Evolutionary conservation across 2,329 filamentous ascomycete genomes (phyloP).

Genomic region (Diaporthe capsici): DNA sequence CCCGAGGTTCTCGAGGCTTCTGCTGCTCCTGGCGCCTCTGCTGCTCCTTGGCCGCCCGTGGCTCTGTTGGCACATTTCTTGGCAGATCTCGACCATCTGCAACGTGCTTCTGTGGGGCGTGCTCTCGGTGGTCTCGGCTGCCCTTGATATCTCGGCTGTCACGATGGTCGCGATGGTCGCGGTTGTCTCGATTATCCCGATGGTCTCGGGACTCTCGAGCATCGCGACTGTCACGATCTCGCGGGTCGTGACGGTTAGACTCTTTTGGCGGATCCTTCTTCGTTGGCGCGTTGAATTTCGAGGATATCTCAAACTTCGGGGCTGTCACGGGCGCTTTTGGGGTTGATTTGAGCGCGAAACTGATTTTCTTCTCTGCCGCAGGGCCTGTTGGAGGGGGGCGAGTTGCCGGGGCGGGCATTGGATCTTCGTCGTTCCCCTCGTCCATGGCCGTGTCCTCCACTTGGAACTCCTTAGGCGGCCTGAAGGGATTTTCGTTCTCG

Average conservation of each 20-base stretch:
- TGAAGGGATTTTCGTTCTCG: slow-evolving; percentile 72
- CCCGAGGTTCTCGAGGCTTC: slow-evolving; percentile 52
- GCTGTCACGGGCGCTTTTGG: slow-evolving; percentile 69
- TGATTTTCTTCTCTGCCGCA: slow-evolving; percentile 79
- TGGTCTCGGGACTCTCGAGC: slow-evolving; percentile 41
- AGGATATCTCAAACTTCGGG: slow-evolving; percentile 76
- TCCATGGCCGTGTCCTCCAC: slow-evolving; percentile 73
- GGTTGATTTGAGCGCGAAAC: slow-evolving; percentile 90
- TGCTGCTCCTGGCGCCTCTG: slow-evolving; percentile 44
- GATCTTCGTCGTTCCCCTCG: slow-evolving; percentile 60
- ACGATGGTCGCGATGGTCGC: slow-evolving; percentile 29
- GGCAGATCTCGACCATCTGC: slow-evolving; percentile 55
- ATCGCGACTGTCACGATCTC: slow-evolving; percentile 48
- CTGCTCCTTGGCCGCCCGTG: slow-evolving; percentile 53
- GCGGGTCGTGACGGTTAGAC: slow-evolving; percentile 61
- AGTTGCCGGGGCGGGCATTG: slow-evolving; percentile 66
- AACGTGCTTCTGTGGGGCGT: slow-evolving; percentile 23
- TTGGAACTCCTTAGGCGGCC: slow-evolving; percentile 74
- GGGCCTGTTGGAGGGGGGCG: slow-evolving; percentile 68
- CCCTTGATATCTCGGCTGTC: slow-evolving; percentile 49
- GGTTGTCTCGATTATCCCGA: slow-evolving; percentile 50
- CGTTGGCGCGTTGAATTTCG: slow-evolving; percentile 74
- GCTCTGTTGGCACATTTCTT: slow-evolving; percentile 66
- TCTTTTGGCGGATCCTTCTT: slow-evolving; percentile 39
- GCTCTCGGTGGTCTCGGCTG: slow-evolving; percentile 49